These are phyloP conservation scores for Rosa lucieae DNA, from an alignment of 306 rosid species.

Conservation along the genomic window DNA sequence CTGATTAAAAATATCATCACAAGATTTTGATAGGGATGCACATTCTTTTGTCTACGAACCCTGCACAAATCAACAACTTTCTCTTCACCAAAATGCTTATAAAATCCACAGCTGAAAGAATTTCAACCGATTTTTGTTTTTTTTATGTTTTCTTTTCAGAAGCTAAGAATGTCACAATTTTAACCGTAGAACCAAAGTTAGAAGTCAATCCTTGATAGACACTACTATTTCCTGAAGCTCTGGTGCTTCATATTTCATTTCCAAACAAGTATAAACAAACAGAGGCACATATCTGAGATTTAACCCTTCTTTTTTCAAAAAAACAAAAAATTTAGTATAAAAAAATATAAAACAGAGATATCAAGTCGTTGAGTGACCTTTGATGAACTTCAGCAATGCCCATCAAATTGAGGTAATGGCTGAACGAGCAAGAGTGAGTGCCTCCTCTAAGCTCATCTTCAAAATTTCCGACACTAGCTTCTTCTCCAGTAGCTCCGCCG, in stretches of 20 bases:
- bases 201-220: too few relatives aligned
- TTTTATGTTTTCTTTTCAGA: neutral
- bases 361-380: slow-evolving; percentile 34
- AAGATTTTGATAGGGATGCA: slow-evolving; percentile 64
- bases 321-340: too few relatives aligned
- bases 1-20: slow-evolving; percentile 80
- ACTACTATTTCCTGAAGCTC: too few relatives aligned
- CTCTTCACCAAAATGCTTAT: slow-evolving; percentile 2
- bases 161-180: neutral
- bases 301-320: too few relatives aligned
- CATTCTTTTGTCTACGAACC: slow-evolving; percentile 72
- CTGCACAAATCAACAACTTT: slow-evolving; percentile 36
- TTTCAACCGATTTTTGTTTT: neutral
- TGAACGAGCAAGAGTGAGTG: slow-evolving; percentile 82
- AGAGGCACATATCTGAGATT: neutral
- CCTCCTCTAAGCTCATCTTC: slow-evolving; percentile 81
- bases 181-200: too few relatives aligned
- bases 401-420: slow-evolving; percentile 86
- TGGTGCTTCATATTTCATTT: neutral
- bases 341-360: neutral
- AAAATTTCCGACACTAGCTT: slow-evolving; percentile 81
- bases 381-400: slow-evolving; percentile 97
- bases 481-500: slow-evolving; percentile 81
- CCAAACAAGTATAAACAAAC: neutral
- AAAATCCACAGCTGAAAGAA: neutral